Evolutionary conservation across 2,329 filamentous ascomycete genomes (phyloP).

Genomic region (Pseudocercospora pini-densiflorae): DNA sequence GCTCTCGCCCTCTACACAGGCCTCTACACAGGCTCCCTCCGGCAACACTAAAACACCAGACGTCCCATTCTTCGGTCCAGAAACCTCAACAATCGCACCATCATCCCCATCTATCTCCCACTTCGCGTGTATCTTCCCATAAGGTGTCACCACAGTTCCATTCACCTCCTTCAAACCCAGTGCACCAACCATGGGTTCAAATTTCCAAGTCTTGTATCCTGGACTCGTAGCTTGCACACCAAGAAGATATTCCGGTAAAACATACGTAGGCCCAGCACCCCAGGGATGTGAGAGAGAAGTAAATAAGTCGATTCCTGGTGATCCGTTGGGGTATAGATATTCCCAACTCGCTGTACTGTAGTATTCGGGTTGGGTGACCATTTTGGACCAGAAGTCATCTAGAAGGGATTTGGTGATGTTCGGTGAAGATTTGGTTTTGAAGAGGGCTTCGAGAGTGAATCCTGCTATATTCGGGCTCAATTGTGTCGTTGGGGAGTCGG

Average conservation of each 20-base stretch:
- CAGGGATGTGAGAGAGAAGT: conserved; percentile 52
- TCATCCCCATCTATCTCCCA: conserved; percentile 28
- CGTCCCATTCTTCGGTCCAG: conserved; percentile 5
- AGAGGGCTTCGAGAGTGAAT: conserved; percentile 48
- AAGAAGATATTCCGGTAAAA: conserved; percentile 45
- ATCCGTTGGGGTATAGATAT: conserved; percentile 46
- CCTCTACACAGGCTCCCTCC: not conserved
- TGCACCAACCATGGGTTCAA: conserved; percentile 34
- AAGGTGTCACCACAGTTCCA: conserved; percentile 36
- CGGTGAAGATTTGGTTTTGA: conserved; percentile 34
- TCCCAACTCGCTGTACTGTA: conserved; percentile 52
- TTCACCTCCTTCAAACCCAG: conserved; percentile 37
- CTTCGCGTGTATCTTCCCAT: conserved; percentile 29
- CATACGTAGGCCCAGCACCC: conserved; percentile 52
- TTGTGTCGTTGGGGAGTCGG: conserved; percentile 36
- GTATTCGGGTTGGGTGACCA: conserved; percentile 45
- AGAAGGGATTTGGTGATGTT: conserved; percentile 40
- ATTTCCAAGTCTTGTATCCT: conserved; percentile 37
- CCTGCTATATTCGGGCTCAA: conserved; percentile 53
- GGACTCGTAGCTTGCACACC: conserved; percentile 35
- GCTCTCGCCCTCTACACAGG: not conserved
- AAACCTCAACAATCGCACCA: not conserved
- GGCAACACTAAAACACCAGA: conserved; percentile 4
- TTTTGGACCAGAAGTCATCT: conserved; percentile 47
- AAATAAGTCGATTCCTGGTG: conserved; percentile 48